These are phyloP conservation scores for Colletotrichum neosansevieriae DNA, from an alignment of 2,329 filamentous ascomycete species.

Conservation along the genomic window DNA sequence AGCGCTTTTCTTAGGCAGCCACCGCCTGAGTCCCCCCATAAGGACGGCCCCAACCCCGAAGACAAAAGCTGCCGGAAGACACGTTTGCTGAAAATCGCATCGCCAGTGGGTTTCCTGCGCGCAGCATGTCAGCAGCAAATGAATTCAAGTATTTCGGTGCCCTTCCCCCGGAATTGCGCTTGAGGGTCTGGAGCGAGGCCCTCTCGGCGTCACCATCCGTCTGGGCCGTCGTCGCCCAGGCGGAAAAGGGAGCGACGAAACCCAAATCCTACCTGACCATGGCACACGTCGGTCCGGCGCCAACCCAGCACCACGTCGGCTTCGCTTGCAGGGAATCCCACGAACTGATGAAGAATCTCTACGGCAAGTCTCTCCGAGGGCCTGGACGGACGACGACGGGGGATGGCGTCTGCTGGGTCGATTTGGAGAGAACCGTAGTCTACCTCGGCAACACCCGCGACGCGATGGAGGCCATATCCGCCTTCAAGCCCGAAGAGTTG, in stretches of 20 bases:
- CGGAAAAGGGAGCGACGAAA: not conserved
- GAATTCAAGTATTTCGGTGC: not conserved
- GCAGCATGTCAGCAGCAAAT: not conserved
- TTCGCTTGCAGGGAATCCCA: not conserved
- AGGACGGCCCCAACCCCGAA: too few species aligned
- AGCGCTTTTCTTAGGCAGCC: too few species aligned
- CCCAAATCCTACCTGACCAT: not conserved
- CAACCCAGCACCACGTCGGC: not conserved
- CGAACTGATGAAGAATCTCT: not conserved
- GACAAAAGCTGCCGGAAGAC: too few species aligned
- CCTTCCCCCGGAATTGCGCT: not conserved
- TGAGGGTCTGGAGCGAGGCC: slow-evolving; percentile 8
- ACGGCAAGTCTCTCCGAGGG: not conserved
- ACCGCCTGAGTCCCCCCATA: too few species aligned
- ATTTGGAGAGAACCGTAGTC: not conserved
- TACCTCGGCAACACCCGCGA: not conserved
- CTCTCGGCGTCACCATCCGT: slow-evolving; percentile 10
- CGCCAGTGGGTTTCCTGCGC: not conserved
- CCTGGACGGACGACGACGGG: not conserved
- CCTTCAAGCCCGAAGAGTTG: not conserved
- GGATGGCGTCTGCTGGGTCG: not conserved
- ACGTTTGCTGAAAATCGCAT: too few species aligned
- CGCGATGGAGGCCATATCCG: not conserved
- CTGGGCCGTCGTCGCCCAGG: not conserved
- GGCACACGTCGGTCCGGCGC: not conserved